A percentile compares a stretch with the other conserved stretches of the same genome.
Conservation (phyloP, 257 asterid genomes). For the Fraxinus cuspidata region DNA sequence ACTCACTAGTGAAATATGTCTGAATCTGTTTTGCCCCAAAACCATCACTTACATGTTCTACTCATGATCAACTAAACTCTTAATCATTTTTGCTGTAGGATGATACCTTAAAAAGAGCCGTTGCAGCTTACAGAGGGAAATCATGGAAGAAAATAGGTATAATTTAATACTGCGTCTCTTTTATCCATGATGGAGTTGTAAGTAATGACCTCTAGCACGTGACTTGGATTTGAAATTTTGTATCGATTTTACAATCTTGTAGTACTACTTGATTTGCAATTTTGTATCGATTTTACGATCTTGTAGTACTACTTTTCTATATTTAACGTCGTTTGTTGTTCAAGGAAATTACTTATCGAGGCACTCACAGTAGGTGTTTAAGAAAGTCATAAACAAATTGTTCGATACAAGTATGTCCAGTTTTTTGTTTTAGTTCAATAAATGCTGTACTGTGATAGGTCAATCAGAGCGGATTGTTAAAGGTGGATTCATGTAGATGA, state of each 20-base stretch:
- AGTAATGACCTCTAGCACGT: slow-evolving; percentile 9
- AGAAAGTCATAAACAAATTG: neutral
- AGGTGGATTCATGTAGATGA: neutral
- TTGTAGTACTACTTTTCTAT: neutral
- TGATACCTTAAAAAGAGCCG: slow-evolving; percentile 78
- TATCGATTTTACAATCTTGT: slow-evolving; percentile 20
- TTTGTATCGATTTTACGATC: slow-evolving; percentile 21
- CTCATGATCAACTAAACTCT: slow-evolving; percentile 4
- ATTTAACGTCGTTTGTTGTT: neutral
- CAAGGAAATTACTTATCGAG: neutral
- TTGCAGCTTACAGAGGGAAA: slow-evolving; percentile 79
- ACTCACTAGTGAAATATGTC: neutral
- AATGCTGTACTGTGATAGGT: neutral
- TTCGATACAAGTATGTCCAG: neutral
- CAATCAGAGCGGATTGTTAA: neutral
- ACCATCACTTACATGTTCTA: neutral
- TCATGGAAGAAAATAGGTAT: slow-evolving; percentile 98
- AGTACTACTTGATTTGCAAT: neutral
- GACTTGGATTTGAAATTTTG: slow-evolving; percentile 16
- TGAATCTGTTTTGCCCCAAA: neutral
- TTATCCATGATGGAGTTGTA: slow-evolving; percentile 16
- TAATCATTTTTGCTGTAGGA: slow-evolving; percentile 53
- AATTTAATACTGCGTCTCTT: slow-evolving; percentile 17
- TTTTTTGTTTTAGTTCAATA: neutral
- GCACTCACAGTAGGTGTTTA: slow-evolving; percentile 4